Evolutionary conservation across 2,329 filamentous ascomycete species (phyloP).

Genomic region (Clonostachys solani): DNA sequence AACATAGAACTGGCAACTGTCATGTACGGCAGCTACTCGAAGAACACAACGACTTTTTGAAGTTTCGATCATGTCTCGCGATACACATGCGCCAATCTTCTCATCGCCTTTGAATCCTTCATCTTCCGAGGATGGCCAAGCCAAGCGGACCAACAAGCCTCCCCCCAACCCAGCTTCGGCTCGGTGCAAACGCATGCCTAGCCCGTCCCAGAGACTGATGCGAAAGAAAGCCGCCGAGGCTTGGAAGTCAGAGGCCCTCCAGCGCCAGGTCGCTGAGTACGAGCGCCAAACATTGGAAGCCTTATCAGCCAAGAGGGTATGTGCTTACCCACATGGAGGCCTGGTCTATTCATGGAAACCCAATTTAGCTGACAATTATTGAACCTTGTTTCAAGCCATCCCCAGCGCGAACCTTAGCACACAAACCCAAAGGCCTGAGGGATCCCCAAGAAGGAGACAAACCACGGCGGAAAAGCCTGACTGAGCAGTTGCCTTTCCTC

Average conservation of each 20-base stretch:
- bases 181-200: conserved; percentile 16
- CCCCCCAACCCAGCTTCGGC: conserved; percentile 3
- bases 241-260: conserved; percentile 27
- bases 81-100: conserved; percentile 12
- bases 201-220: conserved; percentile 33
- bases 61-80: not conserved
- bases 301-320: not conserved
- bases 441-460: too few species aligned
- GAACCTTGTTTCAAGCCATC: too few species aligned
- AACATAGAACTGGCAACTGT: too few species aligned
- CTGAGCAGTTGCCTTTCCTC: too few species aligned
- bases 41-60: too few species aligned
- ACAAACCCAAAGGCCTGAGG: too few species aligned
- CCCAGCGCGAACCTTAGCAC: too few species aligned
- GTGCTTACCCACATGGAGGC: too few species aligned
- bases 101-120: conserved; percentile 19
- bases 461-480: too few species aligned
- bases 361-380: too few species aligned
- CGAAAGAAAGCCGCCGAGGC: conserved; percentile 35
- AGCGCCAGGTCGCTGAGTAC: conserved; percentile 15
- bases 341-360: too few species aligned
- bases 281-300: conserved; percentile 7
- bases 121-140: not conserved
- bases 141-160: not conserved
- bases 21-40: too few species aligned